phyloP scores from a whole-genome alignment of 1,284 basidiomycete genomes.

The Acaromyces ingoldii region DNA sequence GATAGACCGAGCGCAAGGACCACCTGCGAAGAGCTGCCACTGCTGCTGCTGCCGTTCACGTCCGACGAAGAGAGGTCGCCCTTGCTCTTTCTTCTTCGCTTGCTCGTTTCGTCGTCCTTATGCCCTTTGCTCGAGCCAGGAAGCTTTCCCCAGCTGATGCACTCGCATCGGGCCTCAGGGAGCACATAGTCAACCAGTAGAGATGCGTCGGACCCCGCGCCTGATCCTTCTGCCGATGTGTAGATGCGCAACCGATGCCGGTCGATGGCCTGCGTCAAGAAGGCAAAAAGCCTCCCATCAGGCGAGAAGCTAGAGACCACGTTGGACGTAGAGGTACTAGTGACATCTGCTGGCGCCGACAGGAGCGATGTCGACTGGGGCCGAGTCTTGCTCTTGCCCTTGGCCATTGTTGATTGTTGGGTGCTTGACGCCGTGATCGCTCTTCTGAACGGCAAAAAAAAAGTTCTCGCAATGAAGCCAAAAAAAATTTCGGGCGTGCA shows the following conservation, averaged over 20 bases:
- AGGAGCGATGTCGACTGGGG: background rate
- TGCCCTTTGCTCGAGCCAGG: constrained; percentile 19
- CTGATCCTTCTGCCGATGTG: constrained; percentile 59
- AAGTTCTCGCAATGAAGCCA: too few species aligned
- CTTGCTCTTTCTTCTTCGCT: constrained; percentile 15
- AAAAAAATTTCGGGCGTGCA: too few species aligned
- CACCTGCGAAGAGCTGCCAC: constrained; percentile 15
- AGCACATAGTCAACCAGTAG: constrained; percentile 56
- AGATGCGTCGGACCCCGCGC: constrained; percentile 60
- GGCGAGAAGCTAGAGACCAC: constrained; percentile 63
- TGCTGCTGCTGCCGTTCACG: background rate
- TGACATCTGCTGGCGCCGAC: background rate
- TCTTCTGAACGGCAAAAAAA: too few species aligned
- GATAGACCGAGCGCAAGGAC: constrained; percentile 40
- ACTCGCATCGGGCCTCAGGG: background rate
- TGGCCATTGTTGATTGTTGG: too few species aligned
- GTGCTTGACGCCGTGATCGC: too few species aligned
- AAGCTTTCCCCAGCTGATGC: constrained; percentile 18
- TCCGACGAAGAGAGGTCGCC: constrained; percentile 11
- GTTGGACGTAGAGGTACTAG: constrained; percentile 51
- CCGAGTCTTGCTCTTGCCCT: background rate
- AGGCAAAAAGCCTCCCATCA: constrained; percentile 61
- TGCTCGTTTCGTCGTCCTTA: constrained; percentile 7
- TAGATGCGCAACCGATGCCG: constrained; percentile 69
- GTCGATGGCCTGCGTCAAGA: constrained; percentile 66